A percentile compares a stretch with the other conserved stretches of the same genome.
Evolutionary conservation across 495 filamentous ascomycete genomes (phyloP).

Genomic region (Penicillium cinerascens): DNA sequence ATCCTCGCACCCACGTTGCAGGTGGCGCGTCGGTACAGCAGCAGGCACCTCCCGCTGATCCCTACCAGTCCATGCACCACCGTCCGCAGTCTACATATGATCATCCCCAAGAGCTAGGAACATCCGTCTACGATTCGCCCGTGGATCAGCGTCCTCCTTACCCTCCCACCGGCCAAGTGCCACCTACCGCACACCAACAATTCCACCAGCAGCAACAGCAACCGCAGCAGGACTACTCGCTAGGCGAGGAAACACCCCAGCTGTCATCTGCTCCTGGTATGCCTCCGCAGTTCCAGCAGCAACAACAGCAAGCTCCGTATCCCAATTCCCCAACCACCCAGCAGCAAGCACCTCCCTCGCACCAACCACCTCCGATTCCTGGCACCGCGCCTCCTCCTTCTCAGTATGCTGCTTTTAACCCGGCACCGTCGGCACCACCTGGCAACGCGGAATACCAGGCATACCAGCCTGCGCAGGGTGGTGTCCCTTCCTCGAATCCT

Average conservation of each 20-base stretch:
- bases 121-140: conserved; percentile 80
- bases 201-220: conserved; percentile 39
- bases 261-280: conserved; percentile 25
- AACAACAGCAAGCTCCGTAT: conserved; percentile 41
- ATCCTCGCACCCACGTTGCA: conserved; percentile 41
- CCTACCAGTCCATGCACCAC: conserved; percentile 44
- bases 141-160: conserved; percentile 54
- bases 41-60: conserved; percentile 37
- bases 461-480: conserved; percentile 44
- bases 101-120: conserved; percentile 78
- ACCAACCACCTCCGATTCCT: conserved; percentile 43
- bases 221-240: conserved; percentile 48
- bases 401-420: conserved; percentile 39
- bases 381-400: conserved; percentile 39
- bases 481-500: conserved; percentile 35
- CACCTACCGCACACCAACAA: conserved; percentile 38
- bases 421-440: conserved; percentile 32
- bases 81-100: conserved; percentile 71
- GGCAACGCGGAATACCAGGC: conserved; percentile 46
- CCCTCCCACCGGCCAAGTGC: conserved; percentile 37
- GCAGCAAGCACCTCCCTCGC: conserved; percentile 46
- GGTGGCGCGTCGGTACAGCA: conserved; percentile 26
- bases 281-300: conserved; percentile 28
- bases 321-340: conserved; percentile 39
- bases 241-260: conserved; percentile 55